Base-by-base conservation (phyloP, 306 rosid species). In the Prunus mongolica region DNA sequence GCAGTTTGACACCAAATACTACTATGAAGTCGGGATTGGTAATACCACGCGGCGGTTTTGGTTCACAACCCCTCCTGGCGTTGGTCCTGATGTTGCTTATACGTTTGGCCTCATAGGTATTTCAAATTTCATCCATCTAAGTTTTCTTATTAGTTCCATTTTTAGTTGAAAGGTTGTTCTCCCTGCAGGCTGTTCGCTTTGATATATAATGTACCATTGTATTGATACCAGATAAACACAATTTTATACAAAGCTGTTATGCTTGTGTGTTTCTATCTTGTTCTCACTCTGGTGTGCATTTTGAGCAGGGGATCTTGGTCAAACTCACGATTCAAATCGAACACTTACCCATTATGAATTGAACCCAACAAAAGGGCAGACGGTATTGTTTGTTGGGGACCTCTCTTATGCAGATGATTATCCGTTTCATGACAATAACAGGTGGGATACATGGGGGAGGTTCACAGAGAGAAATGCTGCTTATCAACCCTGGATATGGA, bases 361-460 rank as follows among this genome's bases (percentile, higher is more conserved):
- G 18, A 86, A 79, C 83, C 86, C 93, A 0, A 66, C 52, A 27
- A 82, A 82, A 76, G 92, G 92, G 44, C 85, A 87, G 79, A 22
- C 91, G 0, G 34, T 90, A 9, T 75, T 90, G 85, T 86, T 74
- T 72, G 70, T 86, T 24, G 90, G 94, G 4, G 90, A 90, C 77
- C 89, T 93, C 32, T 85, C 98, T 61, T 91, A 91, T 72, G 96
- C 98, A 0, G 89, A 91, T 78, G 84, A 82, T 38, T 84, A 89
- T 73, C 93, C 93, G 28, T 77, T 82, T 71, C 96, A 89, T 75
- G 96, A 91, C 73, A 91, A 86, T 72, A 46, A 7, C 16, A 83
- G 90, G 55, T 93, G 98, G 96, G 96, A 90, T 70, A 84, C 93
- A 18, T 93, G 98, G 98, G 88, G 93, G 69, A 86, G 98, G 55